Conservation (phyloP, 2,329 filamentous ascomycete species). For the Blumeria hordei region DNA sequence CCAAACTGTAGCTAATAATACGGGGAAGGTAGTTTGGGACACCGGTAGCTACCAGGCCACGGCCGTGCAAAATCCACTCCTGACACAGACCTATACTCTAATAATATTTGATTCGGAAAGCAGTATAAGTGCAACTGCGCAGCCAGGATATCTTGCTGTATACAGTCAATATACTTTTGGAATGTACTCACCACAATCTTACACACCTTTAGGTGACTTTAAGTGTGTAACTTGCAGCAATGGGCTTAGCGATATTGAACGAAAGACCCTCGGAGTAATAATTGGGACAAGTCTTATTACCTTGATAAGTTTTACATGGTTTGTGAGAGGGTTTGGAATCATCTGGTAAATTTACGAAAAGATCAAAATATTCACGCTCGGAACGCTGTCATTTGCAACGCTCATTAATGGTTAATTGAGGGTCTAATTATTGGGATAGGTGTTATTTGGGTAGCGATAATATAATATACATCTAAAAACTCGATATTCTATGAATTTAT, state of each 20-base stretch:
- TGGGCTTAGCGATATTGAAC: constrained; percentile 23
- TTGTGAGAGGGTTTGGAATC: constrained; percentile 24
- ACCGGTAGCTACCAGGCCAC: constrained; percentile 25
- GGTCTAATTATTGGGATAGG: background rate
- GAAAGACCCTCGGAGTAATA: constrained; percentile 24
- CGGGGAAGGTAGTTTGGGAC: constrained; percentile 32
- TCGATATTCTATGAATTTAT: too few species aligned
- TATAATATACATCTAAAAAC: background rate
- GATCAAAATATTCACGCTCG: background rate
- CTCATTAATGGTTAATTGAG: background rate
- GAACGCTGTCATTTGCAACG: background rate
- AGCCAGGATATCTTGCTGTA: constrained; percentile 29
- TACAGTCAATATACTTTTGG: constrained; percentile 29
- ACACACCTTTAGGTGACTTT: constrained; percentile 27
- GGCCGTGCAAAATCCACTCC: constrained; percentile 19
- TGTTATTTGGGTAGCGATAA: background rate
- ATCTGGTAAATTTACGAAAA: constrained; percentile 11
- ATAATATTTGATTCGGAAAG: constrained; percentile 34
- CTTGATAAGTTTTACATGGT: constrained; percentile 38
- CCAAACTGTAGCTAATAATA: constrained; percentile 29
- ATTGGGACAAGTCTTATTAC: constrained; percentile 30
- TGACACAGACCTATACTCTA: constrained; percentile 32
- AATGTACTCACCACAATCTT: constrained; percentile 28
- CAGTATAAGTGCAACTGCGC: constrained; percentile 23
- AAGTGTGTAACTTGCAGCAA: constrained; percentile 32